A percentile compares a stretch with the other conserved stretches of the same genome.
Evolutionary conservation across 306 rosid species (phyloP).

Genomic region (Oxytropis ochrocephala): DNA sequence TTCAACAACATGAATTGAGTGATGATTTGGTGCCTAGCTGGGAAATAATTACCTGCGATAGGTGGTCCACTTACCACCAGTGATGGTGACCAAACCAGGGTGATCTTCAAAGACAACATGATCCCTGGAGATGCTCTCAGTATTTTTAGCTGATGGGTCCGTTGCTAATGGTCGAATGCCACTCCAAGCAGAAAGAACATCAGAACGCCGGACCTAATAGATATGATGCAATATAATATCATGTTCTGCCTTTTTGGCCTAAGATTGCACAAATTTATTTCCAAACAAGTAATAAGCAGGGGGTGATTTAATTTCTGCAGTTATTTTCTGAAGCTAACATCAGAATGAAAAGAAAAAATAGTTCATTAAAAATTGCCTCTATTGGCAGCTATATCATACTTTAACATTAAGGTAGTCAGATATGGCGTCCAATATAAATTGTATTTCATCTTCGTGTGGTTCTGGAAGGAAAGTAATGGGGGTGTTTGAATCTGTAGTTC

Average conservation of each 20-base stretch:
- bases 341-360: not conserved
- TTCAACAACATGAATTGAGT: too few relatives aligned
- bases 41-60: constrained; percentile 74
- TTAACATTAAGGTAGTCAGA: constrained; percentile 90
- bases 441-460: constrained; percentile 95
- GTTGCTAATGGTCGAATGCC: constrained; percentile 94
- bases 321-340: constrained; percentile 4
- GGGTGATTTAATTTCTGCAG: not conserved
- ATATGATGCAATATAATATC: not conserved
- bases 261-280: constrained; percentile 2
- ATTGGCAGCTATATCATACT: constrained; percentile 43
- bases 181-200: constrained; percentile 99
- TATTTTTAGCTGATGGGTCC: constrained; percentile 82
- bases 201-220: constrained; percentile 76
- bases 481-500: constrained; percentile 95
- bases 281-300: constrained; percentile 6
- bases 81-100: constrained; percentile 95
- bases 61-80: constrained; percentile 99
- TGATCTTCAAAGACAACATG: constrained; percentile 94
- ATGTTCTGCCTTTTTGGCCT: not conserved
- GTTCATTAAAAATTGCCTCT: not conserved
- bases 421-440: constrained; percentile 86
- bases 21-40: too few relatives aligned
- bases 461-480: constrained; percentile 76
- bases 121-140: constrained; percentile 92